These are phyloP conservation scores for Tuber magnatum DNA, from an alignment of 495 filamentous ascomycete species.

Conservation along the genomic window DNA sequence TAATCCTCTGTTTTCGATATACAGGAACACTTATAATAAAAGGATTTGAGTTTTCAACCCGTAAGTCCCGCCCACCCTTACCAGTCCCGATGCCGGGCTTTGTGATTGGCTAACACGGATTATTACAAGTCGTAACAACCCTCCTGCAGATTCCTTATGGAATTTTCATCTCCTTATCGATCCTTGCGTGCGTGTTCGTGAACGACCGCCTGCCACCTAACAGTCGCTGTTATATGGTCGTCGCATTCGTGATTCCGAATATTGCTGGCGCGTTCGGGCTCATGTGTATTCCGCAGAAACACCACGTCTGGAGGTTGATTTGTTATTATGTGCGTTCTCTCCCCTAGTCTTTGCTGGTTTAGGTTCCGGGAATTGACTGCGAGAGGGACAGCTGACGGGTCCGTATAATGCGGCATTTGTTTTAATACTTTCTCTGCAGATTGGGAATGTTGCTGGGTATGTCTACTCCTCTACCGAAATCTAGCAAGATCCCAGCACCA, in stretches of 20 bases:
- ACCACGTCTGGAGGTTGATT: slow-evolving; percentile 49
- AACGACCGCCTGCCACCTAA: slow-evolving; percentile 53
- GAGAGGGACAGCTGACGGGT: slow-evolving; percentile 46
- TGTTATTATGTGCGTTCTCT: slow-evolving; percentile 47
- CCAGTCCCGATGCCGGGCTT: not conserved
- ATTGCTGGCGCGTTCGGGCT: slow-evolving; percentile 52
- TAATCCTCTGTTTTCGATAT: not conserved
- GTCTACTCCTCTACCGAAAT: slow-evolving; percentile 15
- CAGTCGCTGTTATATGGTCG: slow-evolving; percentile 51
- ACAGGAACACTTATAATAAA: slow-evolving; percentile 51
- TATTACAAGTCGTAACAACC: slow-evolving; percentile 43
- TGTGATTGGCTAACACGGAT: not conserved
- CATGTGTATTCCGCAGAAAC: slow-evolving; percentile 47
- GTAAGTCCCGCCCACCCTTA: slow-evolving; percentile 25
- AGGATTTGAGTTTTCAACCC: slow-evolving; percentile 53
- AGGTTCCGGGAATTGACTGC: not conserved
- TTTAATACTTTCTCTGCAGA: slow-evolving; percentile 53
- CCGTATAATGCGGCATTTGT: slow-evolving; percentile 58
- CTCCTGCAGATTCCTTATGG: slow-evolving; percentile 56
- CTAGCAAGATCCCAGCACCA: not conserved
- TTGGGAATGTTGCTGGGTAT: slow-evolving; percentile 49
- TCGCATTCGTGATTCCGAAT: slow-evolving; percentile 52
- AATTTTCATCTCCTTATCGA: slow-evolving; percentile 51
- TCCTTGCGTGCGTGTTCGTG: slow-evolving; percentile 52
- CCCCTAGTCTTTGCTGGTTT: not conserved